phyloP scores from a whole-genome alignment of 2,329 filamentous ascomycete genomes.

The Cordyceps javanica region DNA sequence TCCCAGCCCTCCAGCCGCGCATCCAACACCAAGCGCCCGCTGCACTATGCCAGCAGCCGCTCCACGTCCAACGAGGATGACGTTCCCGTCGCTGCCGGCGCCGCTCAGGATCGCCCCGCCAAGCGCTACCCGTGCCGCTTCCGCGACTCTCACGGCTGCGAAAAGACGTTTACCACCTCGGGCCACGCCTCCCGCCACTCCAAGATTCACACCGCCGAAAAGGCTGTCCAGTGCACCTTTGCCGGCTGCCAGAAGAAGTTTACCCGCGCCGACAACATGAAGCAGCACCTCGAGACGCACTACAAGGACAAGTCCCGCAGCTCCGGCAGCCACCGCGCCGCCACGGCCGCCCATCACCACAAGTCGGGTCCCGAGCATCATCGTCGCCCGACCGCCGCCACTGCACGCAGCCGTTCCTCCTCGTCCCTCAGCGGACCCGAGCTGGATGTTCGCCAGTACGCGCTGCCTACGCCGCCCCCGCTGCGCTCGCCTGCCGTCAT shows the following conservation, averaged over 20 bases:
- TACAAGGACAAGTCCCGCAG: conserved; percentile 55
- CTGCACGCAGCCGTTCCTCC: conserved; percentile 25
- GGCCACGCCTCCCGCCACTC: conserved; percentile 80
- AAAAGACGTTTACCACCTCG: conserved; percentile 77
- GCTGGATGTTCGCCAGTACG: conserved; percentile 36
- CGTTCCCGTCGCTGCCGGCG: conserved; percentile 33
- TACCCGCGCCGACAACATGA: conserved; percentile 81
- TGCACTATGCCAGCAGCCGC: conserved; percentile 37
- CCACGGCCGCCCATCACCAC: conserved; percentile 28
- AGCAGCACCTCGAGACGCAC: conserved; percentile 75
- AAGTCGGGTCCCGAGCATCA: conserved; percentile 18
- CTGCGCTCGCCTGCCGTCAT: conserved; percentile 31
- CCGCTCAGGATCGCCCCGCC: conserved; percentile 39
- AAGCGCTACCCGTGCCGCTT: conserved; percentile 73
- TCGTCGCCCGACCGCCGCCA: neutral
- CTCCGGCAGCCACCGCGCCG: conserved; percentile 28
- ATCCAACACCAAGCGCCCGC: conserved; percentile 35
- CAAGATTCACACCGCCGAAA: conserved; percentile 78
- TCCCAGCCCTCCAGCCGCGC: conserved; percentile 25
- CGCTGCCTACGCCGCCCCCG: conserved; percentile 25
- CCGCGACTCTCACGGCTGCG: conserved; percentile 63
- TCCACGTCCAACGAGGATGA: conserved; percentile 48
- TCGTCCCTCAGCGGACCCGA: conserved; percentile 17
- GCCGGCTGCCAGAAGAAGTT: conserved; percentile 72
- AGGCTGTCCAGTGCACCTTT: conserved; percentile 63